Evolutionary conservation across 257 asterid genomes (phyloP).

Genomic region (Fraxinus anomala): DNA sequence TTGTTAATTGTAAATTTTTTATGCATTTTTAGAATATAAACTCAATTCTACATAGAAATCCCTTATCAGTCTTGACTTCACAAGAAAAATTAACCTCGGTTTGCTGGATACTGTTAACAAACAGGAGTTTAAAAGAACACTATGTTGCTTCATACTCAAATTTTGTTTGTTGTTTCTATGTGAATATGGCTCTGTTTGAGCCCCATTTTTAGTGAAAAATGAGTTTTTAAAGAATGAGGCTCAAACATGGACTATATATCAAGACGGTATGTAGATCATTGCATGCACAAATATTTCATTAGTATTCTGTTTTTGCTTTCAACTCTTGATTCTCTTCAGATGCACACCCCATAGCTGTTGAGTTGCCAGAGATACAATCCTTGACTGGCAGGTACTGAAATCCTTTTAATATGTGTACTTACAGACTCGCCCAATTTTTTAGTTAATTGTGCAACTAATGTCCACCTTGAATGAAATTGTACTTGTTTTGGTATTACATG

Average conservation of each 20-base stretch:
- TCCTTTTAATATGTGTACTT: conserved; percentile 3
- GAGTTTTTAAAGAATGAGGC: too few relatives aligned
- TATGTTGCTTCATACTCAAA: background rate
- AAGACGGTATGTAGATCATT: background rate
- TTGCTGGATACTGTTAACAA: background rate
- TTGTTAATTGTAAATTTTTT: background rate
- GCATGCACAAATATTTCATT: background rate
- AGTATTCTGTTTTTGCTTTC: conserved; percentile 6
- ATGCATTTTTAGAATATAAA: background rate
- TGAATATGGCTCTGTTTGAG: background rate
- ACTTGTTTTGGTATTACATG: background rate
- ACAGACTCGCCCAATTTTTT: background rate
- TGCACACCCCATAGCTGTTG: conserved; percentile 95
- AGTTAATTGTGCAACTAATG: background rate
- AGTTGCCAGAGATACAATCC: conserved; percentile 79
- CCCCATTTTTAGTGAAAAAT: too few relatives aligned
- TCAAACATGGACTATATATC: background rate
- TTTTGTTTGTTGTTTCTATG: conserved; percentile 16
- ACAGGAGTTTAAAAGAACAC: conserved; percentile 1
- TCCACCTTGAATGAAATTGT: background rate
- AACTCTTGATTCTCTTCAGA: conserved; percentile 44
- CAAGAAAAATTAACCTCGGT: background rate
- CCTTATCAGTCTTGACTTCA: conserved; percentile 1
- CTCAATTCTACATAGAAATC: background rate
- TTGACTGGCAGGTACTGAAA: conserved; percentile 71